A percentile compares a stretch with the other conserved stretches of the same genome.
These are phyloP conservation scores for Astrothelium subdiscretum DNA, from an alignment of 495 filamentous ascomycete species.

Conservation along the genomic window DNA sequence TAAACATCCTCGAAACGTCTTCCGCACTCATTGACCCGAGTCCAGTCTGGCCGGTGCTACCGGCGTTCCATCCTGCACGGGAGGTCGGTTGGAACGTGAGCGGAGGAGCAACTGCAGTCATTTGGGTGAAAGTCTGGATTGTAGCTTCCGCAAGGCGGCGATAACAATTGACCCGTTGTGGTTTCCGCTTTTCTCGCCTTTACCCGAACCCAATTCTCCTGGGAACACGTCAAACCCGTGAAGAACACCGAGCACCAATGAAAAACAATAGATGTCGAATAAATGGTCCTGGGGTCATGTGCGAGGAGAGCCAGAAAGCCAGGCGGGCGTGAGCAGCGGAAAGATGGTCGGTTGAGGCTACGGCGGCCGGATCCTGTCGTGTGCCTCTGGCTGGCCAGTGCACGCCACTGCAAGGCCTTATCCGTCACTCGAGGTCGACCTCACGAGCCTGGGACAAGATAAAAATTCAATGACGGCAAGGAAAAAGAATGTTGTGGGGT, in stretches of 20 bases:
- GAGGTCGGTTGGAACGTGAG: constrained; percentile 72
- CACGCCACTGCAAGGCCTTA: background rate
- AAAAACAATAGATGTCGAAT: background rate
- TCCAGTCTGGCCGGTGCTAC: constrained; percentile 63
- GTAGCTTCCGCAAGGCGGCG: background rate
- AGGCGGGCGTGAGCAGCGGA: background rate
- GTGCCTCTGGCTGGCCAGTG: background rate
- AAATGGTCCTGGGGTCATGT: background rate
- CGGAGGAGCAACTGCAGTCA: constrained; percentile 96
- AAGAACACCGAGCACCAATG: background rate
- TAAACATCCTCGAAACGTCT: constrained; percentile 79
- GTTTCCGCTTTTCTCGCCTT: background rate
- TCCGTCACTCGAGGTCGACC: background rate
- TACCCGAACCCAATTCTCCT: background rate
- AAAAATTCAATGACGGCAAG: background rate
- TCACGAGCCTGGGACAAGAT: background rate
- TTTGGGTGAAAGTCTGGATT: constrained; percentile 25
- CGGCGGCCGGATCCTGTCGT: background rate
- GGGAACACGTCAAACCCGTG: background rate
- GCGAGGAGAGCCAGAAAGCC: background rate
- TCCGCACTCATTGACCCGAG: constrained; percentile 74
- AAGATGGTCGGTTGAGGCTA: background rate
- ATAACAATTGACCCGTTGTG: background rate
- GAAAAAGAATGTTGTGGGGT: background rate
- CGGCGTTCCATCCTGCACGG: constrained; percentile 50